Percentiles rank a stretch among this genome's conserved stretches.
Evolutionary conservation across 352 stramenopile species (phyloP).

Genomic region (Phytophthora litchii): DNA sequence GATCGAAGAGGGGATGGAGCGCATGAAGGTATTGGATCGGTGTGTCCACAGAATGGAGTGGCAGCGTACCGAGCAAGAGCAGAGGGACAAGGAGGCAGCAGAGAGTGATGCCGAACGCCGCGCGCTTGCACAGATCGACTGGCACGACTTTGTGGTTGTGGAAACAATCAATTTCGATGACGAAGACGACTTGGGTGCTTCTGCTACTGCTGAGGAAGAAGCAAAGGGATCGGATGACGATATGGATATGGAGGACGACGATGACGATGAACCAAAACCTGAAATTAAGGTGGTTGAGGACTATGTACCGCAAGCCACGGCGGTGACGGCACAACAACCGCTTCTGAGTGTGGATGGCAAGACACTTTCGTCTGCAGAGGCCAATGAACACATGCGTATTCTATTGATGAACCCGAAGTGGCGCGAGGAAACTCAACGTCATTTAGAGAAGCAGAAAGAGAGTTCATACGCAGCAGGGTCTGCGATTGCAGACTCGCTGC

Average conservation of each 20-base stretch:
- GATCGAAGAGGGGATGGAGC: constrained; percentile 76
- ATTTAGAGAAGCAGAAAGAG: constrained; percentile 97
- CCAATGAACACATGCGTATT: constrained; percentile 99
- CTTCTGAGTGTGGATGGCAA: constrained; percentile 89
- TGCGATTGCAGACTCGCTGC: constrained; percentile 95
- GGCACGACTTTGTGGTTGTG: constrained; percentile 99
- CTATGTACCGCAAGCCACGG: constrained; percentile 74
- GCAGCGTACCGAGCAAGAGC: constrained; percentile 75
- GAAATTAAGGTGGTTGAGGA: constrained; percentile 86
- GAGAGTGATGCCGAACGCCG: constrained; percentile 79
- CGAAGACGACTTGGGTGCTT: constrained; percentile 73
- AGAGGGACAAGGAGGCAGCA: constrained; percentile 69
- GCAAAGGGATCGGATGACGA: constrained; percentile 79
- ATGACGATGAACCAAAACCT: constrained; percentile 61
- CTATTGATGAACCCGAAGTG: constrained; percentile 98
- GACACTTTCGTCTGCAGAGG: constrained; percentile 80
- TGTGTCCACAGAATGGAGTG: constrained; percentile 88
- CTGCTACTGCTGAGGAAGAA: constrained; percentile 31
- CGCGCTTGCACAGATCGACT: constrained; percentile 93
- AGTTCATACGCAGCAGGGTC: constrained; percentile 94
- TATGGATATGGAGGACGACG: constrained; percentile 88
- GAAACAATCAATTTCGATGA: constrained; percentile 97
- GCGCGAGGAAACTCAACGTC: constrained; percentile 95
- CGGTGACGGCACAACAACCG: constrained; percentile 40
- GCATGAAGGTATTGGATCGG: constrained; percentile 87